Evolutionary conservation across 345 rosid genomes (phyloP).

Genomic region (Salix arbutifolia): DNA sequence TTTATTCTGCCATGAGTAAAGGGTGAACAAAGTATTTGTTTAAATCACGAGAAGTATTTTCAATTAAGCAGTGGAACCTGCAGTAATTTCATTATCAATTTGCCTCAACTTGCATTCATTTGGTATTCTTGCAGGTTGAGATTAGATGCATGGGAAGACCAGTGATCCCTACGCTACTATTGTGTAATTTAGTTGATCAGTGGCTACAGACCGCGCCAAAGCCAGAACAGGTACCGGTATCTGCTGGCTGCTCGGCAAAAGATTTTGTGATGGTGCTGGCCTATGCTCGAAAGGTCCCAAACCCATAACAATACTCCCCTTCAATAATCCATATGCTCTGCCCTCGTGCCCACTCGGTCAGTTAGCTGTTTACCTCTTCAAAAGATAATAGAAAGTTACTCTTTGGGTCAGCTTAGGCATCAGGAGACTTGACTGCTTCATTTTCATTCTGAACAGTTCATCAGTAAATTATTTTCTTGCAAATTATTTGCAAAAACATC

Average conservation of each 20-base stretch:
- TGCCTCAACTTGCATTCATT: not conserved
- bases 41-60: not conserved
- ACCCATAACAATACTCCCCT: slow-evolving; percentile 6
- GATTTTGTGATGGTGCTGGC: slow-evolving; percentile 31
- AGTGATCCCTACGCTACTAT: slow-evolving; percentile 19
- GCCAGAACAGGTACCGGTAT: slow-evolving; percentile 13
- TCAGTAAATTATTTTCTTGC: no score
- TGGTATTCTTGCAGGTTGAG: slow-evolving; percentile 22
- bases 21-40: not conserved
- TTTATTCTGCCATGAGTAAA: not conserved
- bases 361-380: not conserved
- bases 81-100: not conserved
- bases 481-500: no score
- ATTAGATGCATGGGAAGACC: slow-evolving; percentile 29
- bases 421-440: no score
- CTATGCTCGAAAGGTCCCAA: slow-evolving; percentile 23
- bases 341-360: not conserved
- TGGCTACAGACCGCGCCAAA: slow-evolving; percentile 20
- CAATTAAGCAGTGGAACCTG: not conserved
- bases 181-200: slow-evolving; percentile 22
- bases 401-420: not conserved
- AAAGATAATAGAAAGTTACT: not conserved
- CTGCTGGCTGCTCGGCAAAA: slow-evolving; percentile 27
- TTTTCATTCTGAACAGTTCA: no score
- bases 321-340: not conserved